Base-by-base conservation (phyloP, 345 rosid species). In the Zanthoxylum bungeanum region DNA sequence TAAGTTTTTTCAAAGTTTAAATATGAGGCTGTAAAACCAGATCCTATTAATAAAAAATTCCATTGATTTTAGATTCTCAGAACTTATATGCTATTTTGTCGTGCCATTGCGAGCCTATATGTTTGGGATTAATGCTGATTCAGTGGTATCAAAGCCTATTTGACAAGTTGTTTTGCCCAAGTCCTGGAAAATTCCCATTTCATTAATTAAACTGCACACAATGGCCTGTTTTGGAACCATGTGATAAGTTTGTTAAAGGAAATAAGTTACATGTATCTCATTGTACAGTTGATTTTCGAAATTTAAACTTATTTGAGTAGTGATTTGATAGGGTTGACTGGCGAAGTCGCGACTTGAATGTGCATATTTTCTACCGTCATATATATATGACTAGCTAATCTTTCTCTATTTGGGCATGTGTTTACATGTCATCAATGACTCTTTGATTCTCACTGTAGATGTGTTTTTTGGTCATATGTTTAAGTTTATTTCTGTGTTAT, bases 381-480 rank as follows among this genome's bases (percentile, higher is more conserved):
- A 27, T 64, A 27, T 64, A 44, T 16, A 16, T 27, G 22, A 27
- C 11, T 0, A 8, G 36, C 31, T n/a, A 5, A 62, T 64, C 51
- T 63, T 21, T 44, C 68, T 64, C 33, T 14, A 27, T 28, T 14
- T 44, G 9, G 19, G 34, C 70, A 31, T 25, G 36, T 47, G 19
- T 28, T 51, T 17, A 19, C 30, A 9, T 60, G 37, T 7, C 44
- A 42, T 58, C 47, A 10, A 16, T 57, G 64, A 27, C 31, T 49
- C 21, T 36, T 72, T 40, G 12, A 25, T 40, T 40, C 28, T 66
- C 69, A 33, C 56, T 76, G 25, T 52, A 42, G 6, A 65, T 63
- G 8, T 64, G 28, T 47, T 76, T 66, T 19, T 27, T 37, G 44
- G 27, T 58, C 63, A 30, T 31, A 19, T 31, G 19, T 40, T 11